Evolutionary conservation across 2,329 filamentous ascomycete species (phyloP), one percentile per base, ranked within the genome.

Genomic region (Xylariomycetidae sp.): DNA sequence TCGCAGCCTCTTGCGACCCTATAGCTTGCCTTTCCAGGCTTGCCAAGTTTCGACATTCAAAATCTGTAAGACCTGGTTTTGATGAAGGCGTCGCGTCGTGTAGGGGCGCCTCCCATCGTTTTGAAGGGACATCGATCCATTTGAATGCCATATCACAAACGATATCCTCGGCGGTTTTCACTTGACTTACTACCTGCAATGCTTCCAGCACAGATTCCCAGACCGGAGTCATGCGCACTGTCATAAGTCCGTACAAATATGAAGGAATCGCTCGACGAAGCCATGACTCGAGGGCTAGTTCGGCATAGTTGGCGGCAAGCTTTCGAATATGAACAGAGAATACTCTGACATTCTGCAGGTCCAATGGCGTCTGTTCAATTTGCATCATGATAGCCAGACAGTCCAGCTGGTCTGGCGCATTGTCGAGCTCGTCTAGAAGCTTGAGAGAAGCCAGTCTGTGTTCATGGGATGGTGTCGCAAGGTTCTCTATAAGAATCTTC

Each of bases 231-330:
- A 96, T 70, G 46, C 84, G 86, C 30, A 94, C 80, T 1, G 89
- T 92, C 39, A 97, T 72, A 60, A 96, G 74, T 30, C 92, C 92
- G 49, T 96, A 95, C 49, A 88, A 80, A 51, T 89, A 97, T 1
- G 77, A 72, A 0, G 89, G 85, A 18, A 97, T 73, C 6, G 88
- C 78, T 48, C 75, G 72, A 38, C 75, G 70, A 44, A 94, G 63
- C 77, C 82, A 85, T 2, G 74, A 74, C 23, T 75, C 69, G 3
- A 74, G 63, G 25, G 68, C 64, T 8, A 82, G 54, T 16, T 73
- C 67, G 5, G 72, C 62, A 54, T 92, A 94, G 18, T 62, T 62
- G 34, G 71, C 63, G 11, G 82, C 70, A 27, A 96, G 70, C 50
- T 87, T 88, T 29, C 90, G 83, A 34, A 96, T 74, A 42, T 90